These are phyloP conservation scores for Zelonia costaricensis DNA, from an alignment of 208 protist genomes.

Conservation along the genomic window DNA sequence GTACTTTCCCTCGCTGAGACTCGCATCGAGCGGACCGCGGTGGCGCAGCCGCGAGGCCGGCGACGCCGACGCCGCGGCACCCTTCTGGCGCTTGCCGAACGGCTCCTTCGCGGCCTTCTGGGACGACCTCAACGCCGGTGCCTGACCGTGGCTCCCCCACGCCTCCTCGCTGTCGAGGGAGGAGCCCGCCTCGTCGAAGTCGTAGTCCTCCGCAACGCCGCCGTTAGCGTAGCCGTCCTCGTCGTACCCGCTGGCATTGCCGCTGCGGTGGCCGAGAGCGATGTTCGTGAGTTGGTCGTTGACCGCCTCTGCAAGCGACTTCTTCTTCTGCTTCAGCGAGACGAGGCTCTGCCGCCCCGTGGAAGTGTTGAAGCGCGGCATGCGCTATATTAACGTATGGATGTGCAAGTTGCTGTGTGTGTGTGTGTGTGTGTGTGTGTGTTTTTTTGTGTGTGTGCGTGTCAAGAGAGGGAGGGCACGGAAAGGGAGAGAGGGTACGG, in stretches of 20 bases:
- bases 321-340: conserved; percentile 50
- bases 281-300: conserved; percentile 59
- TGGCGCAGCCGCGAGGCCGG: conserved; percentile 46
- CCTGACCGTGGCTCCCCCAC: neutral
- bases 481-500: neutral
- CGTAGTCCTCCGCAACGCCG: conserved; percentile 43
- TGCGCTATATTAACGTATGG: neutral
- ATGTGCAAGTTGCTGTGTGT: neutral
- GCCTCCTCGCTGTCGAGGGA: neutral
- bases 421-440: neutral
- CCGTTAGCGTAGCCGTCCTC: conserved; percentile 14
- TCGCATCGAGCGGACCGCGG: conserved; percentile 72
- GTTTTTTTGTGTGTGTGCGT: neutral
- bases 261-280: conserved; percentile 4
- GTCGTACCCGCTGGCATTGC: conserved; percentile 15
- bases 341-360: conserved; percentile 26
- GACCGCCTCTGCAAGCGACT: conserved; percentile 62
- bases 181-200: conserved; percentile 21
- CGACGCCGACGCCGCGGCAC: neutral
- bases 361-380: conserved; percentile 37
- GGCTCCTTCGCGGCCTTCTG: neutral
- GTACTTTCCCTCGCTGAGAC: conserved; percentile 63
- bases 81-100: neutral
- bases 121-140: neutral
- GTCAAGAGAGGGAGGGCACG: neutral